Base-by-base conservation (phyloP, 305 asterid species). In the Fraxinus latifolia region DNA sequence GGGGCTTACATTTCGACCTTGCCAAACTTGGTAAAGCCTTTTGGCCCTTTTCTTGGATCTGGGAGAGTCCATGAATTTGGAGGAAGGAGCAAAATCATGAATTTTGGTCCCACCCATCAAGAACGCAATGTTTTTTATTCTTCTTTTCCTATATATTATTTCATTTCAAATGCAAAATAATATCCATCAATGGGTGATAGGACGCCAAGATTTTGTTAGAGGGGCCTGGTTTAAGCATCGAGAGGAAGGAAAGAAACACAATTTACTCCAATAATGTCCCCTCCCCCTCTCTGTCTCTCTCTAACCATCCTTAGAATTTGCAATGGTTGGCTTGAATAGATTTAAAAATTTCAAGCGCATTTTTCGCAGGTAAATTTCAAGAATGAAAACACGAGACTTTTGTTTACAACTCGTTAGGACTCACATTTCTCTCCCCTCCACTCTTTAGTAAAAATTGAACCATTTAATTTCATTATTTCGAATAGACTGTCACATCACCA, bases 21-120 rank as follows among this genome's bases (percentile, higher is more conserved):
- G 86, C 93, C 93, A 90, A 50, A 87, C 90, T 83, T 84, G 88
- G 83, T 90, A 87, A 60, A 89, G 87, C 80, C 93, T 86, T 47
- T 47, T 47, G 58, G 58, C 19, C 58, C 17, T 47, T 68, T 7
- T 87, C 89, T 83, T 83, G 60, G 81, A 74, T 58, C 75, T 86
- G 65, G 90, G 34, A 83, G 82, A 76, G 29, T 77, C 87, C 71
- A 73, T 58, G 82, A 55, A 62, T 80, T 84, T 73, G 67, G 84
- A 84, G 74, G 88, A 78, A 76, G 72, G 72, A 76, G 79, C 62
- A 86, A 86, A 81, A 74, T 78, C 87, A 36, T 79, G 80, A 68
- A 76, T 85, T 33, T 80, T 78, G 34, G 82, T 77, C 80, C 82
- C 86, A 81, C 82, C 77, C 83, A 50, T 75, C 85, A 67, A 79